Conservation (phyloP, 495 filamentous ascomycete species). For the Acidomyces sp. region DNA sequence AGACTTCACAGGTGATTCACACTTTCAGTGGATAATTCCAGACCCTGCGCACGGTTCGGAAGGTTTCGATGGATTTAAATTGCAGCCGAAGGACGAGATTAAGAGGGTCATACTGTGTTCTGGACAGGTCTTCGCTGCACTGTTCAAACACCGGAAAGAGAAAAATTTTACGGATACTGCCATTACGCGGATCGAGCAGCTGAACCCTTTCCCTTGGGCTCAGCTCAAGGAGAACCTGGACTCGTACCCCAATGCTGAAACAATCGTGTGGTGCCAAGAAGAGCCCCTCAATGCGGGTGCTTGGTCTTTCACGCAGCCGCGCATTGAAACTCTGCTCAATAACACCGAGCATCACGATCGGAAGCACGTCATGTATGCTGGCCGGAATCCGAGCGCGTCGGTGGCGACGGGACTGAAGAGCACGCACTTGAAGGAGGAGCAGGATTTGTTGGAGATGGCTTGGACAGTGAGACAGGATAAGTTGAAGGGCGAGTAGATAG, state of each 20-base stretch:
- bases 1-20: slow-evolving; percentile 76
- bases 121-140: slow-evolving; percentile 83
- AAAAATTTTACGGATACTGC: slow-evolving; percentile 76
- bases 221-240: slow-evolving; percentile 92
- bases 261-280: slow-evolving; percentile 92
- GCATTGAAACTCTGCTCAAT: slow-evolving; percentile 92
- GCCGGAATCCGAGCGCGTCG: slow-evolving; percentile 74
- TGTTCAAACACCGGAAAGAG: slow-evolving; percentile 78
- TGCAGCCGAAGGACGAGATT: slow-evolving; percentile 73
- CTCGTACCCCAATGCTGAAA: slow-evolving; percentile 88
- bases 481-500: slow-evolving; percentile 54
- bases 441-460: slow-evolving; percentile 70
- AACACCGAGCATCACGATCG: slow-evolving; percentile 76
- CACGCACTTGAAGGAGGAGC: slow-evolving; percentile 83
- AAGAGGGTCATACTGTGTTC: slow-evolving; percentile 88
- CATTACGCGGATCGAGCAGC: slow-evolving; percentile 90
- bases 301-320: slow-evolving; percentile 89
- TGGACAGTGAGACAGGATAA: slow-evolving; percentile 55
- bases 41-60: slow-evolving; percentile 62
- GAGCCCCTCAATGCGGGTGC: slow-evolving; percentile 93
- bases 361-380: slow-evolving; percentile 94
- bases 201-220: slow-evolving; percentile 97
- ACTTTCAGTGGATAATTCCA: slow-evolving; percentile 91
- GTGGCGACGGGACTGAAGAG: slow-evolving; percentile 89
- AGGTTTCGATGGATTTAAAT: slow-evolving; percentile 33